Conservation (phyloP, 2,329 filamentous ascomycete species). For the Tolypocladium inflatum region DNA sequence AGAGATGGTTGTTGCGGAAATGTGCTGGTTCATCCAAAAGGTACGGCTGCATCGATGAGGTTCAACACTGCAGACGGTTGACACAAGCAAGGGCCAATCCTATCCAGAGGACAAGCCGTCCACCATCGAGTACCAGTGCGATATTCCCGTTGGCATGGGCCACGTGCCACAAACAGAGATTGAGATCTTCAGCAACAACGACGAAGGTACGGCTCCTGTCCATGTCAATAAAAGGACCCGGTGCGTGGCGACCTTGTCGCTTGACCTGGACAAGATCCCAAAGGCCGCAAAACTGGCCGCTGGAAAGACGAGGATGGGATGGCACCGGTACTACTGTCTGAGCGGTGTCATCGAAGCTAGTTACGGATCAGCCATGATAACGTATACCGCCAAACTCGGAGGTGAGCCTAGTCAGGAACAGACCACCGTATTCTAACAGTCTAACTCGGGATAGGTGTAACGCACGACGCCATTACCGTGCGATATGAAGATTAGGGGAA, state of each 20-base stretch:
- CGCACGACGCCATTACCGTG: constrained; percentile 26
- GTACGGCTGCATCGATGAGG: constrained; percentile 9
- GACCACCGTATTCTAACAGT: too few relatives aligned
- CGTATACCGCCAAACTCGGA: constrained; percentile 26
- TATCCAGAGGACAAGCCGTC: constrained; percentile 26
- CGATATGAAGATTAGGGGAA: constrained; percentile 16
- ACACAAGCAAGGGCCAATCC: constrained; percentile 21
- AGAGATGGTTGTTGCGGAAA: constrained; percentile 24
- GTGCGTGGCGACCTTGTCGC: constrained; percentile 22
- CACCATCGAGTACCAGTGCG: constrained; percentile 26
- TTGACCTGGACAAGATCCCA: constrained; percentile 25
- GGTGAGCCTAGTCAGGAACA: constrained; percentile 12
- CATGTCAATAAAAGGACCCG: constrained; percentile 19
- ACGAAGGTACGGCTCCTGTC: constrained; percentile 18
- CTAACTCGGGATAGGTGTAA: constrained; percentile 17
- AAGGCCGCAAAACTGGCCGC: constrained; percentile 18
- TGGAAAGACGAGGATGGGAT: constrained; percentile 22
- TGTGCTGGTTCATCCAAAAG: constrained; percentile 31
- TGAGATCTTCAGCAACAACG: constrained; percentile 25
- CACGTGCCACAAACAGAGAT: constrained; percentile 26
- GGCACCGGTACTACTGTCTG: constrained; percentile 26
- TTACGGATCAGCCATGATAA: constrained; percentile 28
- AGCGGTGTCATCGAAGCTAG: constrained; percentile 25
- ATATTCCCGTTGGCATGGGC: constrained; percentile 24
- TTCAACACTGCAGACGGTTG: background rate